A percentile compares a stretch with the other conserved stretches of the same genome.
These are phyloP conservation scores for Schwanniomyces vanrijiae DNA, from an alignment of 805 yeast genomes.

Conservation along the genomic window DNA sequence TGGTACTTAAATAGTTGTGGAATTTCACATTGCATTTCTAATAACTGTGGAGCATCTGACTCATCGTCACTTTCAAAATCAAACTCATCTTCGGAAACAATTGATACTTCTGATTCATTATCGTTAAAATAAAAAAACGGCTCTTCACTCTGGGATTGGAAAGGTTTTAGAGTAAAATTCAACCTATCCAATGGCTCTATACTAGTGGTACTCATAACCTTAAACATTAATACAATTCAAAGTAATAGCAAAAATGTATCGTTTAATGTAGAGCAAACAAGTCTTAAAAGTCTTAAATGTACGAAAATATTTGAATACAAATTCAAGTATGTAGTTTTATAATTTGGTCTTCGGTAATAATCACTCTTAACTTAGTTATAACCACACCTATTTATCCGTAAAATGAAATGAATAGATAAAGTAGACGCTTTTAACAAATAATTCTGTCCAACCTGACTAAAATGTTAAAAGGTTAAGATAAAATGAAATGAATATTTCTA, in stretches of 20 bases:
- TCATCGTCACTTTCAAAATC: background rate
- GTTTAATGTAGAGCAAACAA: no score
- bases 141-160: constrained; percentile 1
- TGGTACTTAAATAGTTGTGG: constrained; percentile 5
- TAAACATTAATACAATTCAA: constrained; percentile 1
- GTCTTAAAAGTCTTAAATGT: background rate
- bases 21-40: constrained; percentile 5
- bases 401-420: no score
- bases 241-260: no score
- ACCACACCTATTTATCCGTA: no score
- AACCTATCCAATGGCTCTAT: constrained; percentile 7
- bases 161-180: constrained; percentile 9
- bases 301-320: no score
- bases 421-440: background rate
- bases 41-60: constrained; percentile 5
- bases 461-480: background rate
- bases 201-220: constrained; percentile 10
- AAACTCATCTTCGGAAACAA: constrained; percentile 2
- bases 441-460: background rate
- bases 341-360: no score
- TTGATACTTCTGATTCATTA: constrained; percentile 3
- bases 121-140: constrained; percentile 4
- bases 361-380: no score
- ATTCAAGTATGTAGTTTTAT: no score
- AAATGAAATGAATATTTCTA: no score